Evolutionary conservation across 2,329 filamentous ascomycete species (phyloP), one percentile per base, ranked within the genome.

Genomic region (Calonectria pteridis): DNA sequence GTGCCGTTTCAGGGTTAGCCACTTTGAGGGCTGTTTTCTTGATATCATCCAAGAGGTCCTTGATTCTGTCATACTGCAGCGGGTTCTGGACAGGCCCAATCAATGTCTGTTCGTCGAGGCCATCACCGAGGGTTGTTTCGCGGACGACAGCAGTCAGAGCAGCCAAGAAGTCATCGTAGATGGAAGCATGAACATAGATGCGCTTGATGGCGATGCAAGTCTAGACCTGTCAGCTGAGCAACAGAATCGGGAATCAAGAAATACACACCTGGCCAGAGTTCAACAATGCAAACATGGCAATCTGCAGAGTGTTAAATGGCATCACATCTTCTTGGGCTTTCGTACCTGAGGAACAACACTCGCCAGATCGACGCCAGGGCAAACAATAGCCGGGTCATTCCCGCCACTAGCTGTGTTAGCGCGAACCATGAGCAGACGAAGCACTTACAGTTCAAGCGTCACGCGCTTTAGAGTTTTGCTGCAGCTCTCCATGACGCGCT

Each of bases 71-170:
- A 26, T 59, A 93, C 81, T 93, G 92, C 87, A 90, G 88, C 78
- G 86, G 82, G 83, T 93, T 93, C 75, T 91, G 90, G 13, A 93
- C 83, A 1, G 92, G 91, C 2, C 90, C 89, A n/a, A 64, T 31
- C 4, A 31, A 20, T 49, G 37, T 49, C 6, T 64, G 28, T 28
- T 35, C 55, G 33, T 64, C 26, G n/a, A 64, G 40, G 9, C 59
- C 40, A 43, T 64, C 40, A 2, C 59, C 33, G 23, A 62, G 55
- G 4, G 33, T 62, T 20, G 29, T 64, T 33, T 64, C 7, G 14
- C 20, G 9, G 10, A 64, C 23, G 31, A 10, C 40, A 4, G 33
- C 23, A 20, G 35, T 29, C 5, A 37, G 23, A 11, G 33, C 23
- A 14, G 16, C 40, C 37, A 49, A 9, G 23, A 64, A 64, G 0